Evolutionary conservation across 2,329 filamentous ascomycete genomes (phyloP), one percentile per base, ranked within the genome.

Genomic region (Alternaria burnsii): DNA sequence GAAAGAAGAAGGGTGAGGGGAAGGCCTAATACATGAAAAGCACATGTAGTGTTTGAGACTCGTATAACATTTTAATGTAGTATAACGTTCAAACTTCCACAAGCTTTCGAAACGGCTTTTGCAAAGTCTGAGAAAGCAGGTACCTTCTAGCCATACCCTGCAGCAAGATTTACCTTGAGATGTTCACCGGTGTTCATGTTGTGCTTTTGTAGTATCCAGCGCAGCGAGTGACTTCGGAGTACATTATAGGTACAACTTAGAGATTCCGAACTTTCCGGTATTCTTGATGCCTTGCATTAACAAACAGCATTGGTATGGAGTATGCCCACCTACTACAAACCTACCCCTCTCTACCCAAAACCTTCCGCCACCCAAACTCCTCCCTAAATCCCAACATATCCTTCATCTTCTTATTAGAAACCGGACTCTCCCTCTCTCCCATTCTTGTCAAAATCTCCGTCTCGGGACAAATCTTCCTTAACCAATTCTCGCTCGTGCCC

Each of bases 391-490:
- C 85, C 59, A 89, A 65, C 60, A 88, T 74, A 53, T 85, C 82
- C 61, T 78, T 82, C 46, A 87, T 85, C 80, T 89, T 89, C 68
- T 77, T 73, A 71, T 89, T 89, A 44, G 81, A 84, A 60, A 89
- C 73, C 24, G 87, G 87, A 3, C 85, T 85, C 71, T 88, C 87
- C 51, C 76, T 84, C 52, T 82, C 79, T 3, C 79, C 85, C 82
- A 88, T 82, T 56, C 84, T 79, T 51, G 84, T 77, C 30, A 80
- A 83, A 51, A 89, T 78, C 14, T 79, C 77, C 14, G 81, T 82
- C 11, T 80, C 74, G 0, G 86, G 85, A 60, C 80, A 83, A 2
- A 75, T 69, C 62, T 80, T 80, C 67, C 78, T 76, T 65, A 88
- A 63, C 67, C 87, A 87, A 50, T 83, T 79, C 46, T 76, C 75